These are phyloP conservation scores for Centrapalus pauciflorus DNA, from an alignment of 129 eudicot species.

Conservation along the genomic window DNA sequence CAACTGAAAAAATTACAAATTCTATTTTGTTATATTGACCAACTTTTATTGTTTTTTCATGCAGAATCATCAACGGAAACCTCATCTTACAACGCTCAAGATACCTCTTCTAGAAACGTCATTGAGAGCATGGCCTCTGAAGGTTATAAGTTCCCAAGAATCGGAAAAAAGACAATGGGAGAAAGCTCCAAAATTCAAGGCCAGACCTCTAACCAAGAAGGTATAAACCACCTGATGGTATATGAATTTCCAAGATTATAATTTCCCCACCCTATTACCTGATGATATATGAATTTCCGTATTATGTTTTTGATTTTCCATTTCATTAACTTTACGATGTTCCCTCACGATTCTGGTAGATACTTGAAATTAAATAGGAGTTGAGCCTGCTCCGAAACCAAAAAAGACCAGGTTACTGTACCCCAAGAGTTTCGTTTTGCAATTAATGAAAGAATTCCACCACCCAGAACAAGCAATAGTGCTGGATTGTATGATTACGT, in stretches of 20 bases:
- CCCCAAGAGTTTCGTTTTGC: slow-evolving; percentile 84
- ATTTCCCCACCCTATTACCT: too few species aligned
- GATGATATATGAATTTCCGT: background rate
- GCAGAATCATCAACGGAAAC: slow-evolving; percentile 46
- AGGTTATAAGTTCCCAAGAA: slow-evolving; percentile 43
- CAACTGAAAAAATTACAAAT: background rate
- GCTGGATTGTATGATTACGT: slow-evolving; percentile 64
- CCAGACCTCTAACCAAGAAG: slow-evolving; percentile 82
- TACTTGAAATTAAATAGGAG: slow-evolving; percentile 77
- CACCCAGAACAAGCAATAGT: slow-evolving; percentile 34
- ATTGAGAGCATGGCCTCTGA: slow-evolving; percentile 57
- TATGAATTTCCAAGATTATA: too few species aligned
- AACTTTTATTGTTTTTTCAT: background rate
- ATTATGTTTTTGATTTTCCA: background rate
- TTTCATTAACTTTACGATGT: background rate
- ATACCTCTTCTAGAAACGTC: slow-evolving; percentile 54
- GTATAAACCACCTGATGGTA: too few species aligned
- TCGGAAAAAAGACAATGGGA: slow-evolving; percentile 57
- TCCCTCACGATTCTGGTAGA: slow-evolving; percentile 26
- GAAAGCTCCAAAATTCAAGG: slow-evolving; percentile 68
- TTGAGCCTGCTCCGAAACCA: slow-evolving; percentile 59
- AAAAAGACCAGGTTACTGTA: slow-evolving; percentile 63
- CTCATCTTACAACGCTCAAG: slow-evolving; percentile 51
- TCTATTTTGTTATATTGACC: too few species aligned
- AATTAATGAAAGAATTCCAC: slow-evolving; percentile 63